Conservation (phyloP, 768 basidiomycete species). For the Amanita pallidorosea region DNA sequence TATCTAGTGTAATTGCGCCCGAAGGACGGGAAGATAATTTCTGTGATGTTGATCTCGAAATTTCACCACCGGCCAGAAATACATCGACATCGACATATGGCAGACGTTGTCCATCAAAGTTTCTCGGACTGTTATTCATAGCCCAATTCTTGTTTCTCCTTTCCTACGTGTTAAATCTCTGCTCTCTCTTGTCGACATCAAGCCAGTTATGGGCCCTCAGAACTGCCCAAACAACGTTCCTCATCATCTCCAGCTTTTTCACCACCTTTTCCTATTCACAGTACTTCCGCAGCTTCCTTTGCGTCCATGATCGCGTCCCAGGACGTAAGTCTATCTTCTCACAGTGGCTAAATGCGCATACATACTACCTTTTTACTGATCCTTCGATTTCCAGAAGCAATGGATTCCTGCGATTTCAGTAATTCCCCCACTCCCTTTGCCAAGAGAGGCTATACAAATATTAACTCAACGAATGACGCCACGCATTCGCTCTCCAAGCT, state of each 20-base stretch:
- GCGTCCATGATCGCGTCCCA: not conserved
- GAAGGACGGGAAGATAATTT: not conserved
- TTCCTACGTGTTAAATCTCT: not conserved
- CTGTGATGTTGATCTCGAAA: not conserved
- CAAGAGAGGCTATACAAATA: not conserved
- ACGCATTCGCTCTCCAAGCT: not conserved
- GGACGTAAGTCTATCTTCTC: not conserved
- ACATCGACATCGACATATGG: not conserved
- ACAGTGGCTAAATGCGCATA: not conserved
- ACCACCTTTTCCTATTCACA: not conserved
- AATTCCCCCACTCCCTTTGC: not conserved
- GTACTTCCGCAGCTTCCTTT: not conserved
- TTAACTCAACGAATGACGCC: not conserved
- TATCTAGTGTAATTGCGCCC: not conserved
- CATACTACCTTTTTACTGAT: not conserved
- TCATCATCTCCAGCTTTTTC: not conserved
- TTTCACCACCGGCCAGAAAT: not conserved
- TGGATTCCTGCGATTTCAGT: not conserved
- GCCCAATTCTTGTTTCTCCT: constrained; percentile 3
- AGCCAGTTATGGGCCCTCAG: not conserved
- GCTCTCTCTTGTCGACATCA: too few species aligned
- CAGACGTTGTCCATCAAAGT: not conserved
- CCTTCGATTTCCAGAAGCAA: not conserved
- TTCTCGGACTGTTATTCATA: not conserved
- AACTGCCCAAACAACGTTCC: not conserved